These are phyloP conservation scores for Diplocarpon rosae DNA, from an alignment of 2,329 filamentous ascomycete species.

Conservation along the genomic window DNA sequence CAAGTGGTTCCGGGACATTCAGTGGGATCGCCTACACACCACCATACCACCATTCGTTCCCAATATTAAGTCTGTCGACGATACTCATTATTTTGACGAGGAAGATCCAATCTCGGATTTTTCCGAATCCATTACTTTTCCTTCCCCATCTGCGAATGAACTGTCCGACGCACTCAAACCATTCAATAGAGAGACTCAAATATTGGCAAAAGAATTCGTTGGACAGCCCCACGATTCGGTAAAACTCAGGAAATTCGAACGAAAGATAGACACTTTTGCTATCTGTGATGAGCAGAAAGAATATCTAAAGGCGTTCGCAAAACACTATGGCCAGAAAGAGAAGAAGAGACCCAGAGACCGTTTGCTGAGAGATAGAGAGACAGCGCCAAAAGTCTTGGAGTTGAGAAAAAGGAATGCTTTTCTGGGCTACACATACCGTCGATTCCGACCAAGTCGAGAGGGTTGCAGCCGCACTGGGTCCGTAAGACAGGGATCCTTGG, in stretches of 20 bases:
- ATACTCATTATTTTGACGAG: conserved; percentile 86
- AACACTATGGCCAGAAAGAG: conserved; percentile 40
- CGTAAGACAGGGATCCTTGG: conserved; percentile 4
- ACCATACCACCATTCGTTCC: conserved; percentile 72
- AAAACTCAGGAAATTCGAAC: conserved; percentile 24
- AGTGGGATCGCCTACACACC: conserved; percentile 65
- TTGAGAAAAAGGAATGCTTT: conserved; percentile 77
- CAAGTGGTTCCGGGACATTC: conserved; percentile 69
- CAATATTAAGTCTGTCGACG: conserved; percentile 52
- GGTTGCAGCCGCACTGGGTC: conserved; percentile 4
- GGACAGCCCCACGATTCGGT: conserved; percentile 25
- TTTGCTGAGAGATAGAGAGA: conserved; percentile 61
- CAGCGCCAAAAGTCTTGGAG: conserved; percentile 59
- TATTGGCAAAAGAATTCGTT: conserved; percentile 24
- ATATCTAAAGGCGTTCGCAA: conserved; percentile 27
- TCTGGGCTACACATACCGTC: conserved; percentile 77
- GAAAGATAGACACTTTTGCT: conserved; percentile 25
- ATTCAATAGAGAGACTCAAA: conserved; percentile 27
- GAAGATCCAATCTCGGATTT: conserved; percentile 60
- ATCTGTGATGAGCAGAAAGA: conserved; percentile 27
- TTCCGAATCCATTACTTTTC: conserved; percentile 33
- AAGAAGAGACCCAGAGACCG: conserved; percentile 76
- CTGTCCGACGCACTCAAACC: conserved; percentile 24
- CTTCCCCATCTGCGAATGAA: conserved; percentile 17
- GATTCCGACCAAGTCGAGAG: conserved; percentile 28